These are phyloP conservation scores for Rhynchosporium secalis DNA, from an alignment of 2,329 filamentous ascomycete species.

Conservation along the genomic window DNA sequence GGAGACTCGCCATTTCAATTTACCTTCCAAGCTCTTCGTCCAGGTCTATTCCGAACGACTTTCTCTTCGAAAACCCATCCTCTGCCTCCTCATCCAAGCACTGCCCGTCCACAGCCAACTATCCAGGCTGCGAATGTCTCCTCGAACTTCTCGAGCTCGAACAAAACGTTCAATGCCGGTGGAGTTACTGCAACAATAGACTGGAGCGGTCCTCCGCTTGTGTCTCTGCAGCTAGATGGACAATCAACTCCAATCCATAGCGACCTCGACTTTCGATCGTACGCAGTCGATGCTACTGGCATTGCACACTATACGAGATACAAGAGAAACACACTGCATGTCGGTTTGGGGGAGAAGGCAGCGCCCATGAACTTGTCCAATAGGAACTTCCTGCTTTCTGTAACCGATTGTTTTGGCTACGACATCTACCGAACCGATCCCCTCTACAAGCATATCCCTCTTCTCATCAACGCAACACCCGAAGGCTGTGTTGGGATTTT, in stretches of 20 bases:
- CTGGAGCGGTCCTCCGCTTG: conserved; percentile 57
- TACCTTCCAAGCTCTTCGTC: conserved; percentile 60
- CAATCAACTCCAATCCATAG: conserved; percentile 55
- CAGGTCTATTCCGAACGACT: conserved; percentile 66
- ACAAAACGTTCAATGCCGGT: conserved; percentile 48
- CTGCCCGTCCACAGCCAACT: conserved; percentile 45
- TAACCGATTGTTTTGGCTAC: conserved; percentile 73
- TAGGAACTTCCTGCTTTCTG: conserved; percentile 64
- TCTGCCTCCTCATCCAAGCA: conserved; percentile 64
- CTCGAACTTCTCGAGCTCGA: conserved; percentile 40
- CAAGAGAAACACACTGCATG: conserved; percentile 62
- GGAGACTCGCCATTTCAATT: conserved; percentile 51
- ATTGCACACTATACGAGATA: conserved; percentile 66
- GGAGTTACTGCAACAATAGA: conserved; percentile 56
- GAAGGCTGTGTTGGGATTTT: conserved; percentile 66
- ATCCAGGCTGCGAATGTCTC: conserved; percentile 24
- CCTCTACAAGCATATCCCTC: conserved; percentile 73
- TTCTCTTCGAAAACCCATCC: conserved; percentile 63
- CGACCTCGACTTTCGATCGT: conserved; percentile 66
- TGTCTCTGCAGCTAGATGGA: conserved; percentile 55
- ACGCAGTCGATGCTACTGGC: conserved; percentile 60
- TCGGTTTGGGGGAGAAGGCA: conserved; percentile 71
- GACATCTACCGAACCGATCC: conserved; percentile 70
- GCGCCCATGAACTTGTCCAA: conserved; percentile 72
- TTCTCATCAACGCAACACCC: conserved; percentile 67